A percentile compares a stretch with the other conserved stretches of the same genome.
Conservation (phyloP, 2,329 filamentous ascomycete species). For the Esteya vermicola region DNA sequence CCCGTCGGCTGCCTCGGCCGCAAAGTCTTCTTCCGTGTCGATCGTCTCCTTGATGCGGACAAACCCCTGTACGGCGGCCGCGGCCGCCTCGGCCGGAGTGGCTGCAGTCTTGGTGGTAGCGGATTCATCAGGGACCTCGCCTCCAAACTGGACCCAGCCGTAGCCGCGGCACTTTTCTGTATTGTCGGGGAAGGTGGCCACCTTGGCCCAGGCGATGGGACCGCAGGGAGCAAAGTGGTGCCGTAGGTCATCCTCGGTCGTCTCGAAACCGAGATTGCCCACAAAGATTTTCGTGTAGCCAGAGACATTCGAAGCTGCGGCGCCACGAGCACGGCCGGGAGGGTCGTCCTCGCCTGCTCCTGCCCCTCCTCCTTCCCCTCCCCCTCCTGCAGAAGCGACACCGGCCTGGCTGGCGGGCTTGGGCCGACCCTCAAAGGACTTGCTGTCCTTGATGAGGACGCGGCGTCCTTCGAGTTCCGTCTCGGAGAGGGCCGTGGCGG, state of each 20-base stretch:
- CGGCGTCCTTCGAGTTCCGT: constrained; percentile 61
- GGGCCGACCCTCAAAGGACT: constrained; percentile 79
- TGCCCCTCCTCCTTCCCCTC: constrained; percentile 11
- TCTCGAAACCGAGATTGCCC: constrained; percentile 74
- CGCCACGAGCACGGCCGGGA: constrained; percentile 19
- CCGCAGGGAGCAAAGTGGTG: constrained; percentile 80
- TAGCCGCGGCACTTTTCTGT: constrained; percentile 96
- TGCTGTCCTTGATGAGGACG: constrained; percentile 85
- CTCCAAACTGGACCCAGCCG: constrained; percentile 90
- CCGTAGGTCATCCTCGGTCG: constrained; percentile 65
- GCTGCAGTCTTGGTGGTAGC: not conserved
- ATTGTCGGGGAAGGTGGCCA: constrained; percentile 84
- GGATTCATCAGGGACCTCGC: constrained; percentile 16
- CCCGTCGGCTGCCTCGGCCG: constrained; percentile 26
- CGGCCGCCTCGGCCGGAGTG: constrained; percentile 31
- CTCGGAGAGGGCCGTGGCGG: constrained; percentile 80
- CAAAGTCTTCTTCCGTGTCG: constrained; percentile 48
- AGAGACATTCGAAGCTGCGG: constrained; percentile 29
- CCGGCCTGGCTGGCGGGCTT: no score
- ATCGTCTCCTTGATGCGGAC: constrained; percentile 54
- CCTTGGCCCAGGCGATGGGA: constrained; percentile 64
- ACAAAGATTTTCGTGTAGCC: constrained; percentile 68
- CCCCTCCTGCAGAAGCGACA: no score
- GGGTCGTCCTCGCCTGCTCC: constrained; percentile 8
- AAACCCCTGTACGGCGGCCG: constrained; percentile 68